Percentiles rank a stretch among this genome's conserved stretches.
Conservation (phyloP, 2,329 filamentous ascomycete genomes). For the Phyllosticta citriasiana region DNA sequence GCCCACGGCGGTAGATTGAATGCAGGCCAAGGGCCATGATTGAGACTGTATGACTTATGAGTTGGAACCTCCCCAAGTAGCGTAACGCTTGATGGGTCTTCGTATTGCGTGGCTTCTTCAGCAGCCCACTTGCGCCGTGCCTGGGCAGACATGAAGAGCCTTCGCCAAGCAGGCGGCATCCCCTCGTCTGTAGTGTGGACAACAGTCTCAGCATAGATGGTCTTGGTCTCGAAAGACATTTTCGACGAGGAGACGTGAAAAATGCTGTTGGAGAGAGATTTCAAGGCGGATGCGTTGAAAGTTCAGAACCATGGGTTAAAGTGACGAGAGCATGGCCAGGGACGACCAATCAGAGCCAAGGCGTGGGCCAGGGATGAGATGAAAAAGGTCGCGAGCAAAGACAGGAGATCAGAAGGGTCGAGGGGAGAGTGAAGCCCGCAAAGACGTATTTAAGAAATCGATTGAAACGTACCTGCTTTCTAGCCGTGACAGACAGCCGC, state of each 20-base stretch:
- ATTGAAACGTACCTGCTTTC: neutral
- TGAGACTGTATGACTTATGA: neutral
- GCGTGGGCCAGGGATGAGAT: neutral
- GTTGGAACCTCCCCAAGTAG: neutral
- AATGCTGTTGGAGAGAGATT: neutral
- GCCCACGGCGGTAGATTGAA: neutral
- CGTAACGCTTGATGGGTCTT: neutral
- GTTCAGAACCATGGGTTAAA: neutral
- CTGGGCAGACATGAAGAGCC: constrained; percentile 21
- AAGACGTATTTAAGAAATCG: neutral
- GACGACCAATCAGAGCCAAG: neutral
- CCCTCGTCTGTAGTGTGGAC: neutral
- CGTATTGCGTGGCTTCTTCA: neutral
- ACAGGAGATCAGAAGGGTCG: neutral
- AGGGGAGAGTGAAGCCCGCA: neutral
- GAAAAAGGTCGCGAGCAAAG: neutral
- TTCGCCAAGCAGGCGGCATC: constrained; percentile 16
- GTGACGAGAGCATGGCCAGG: neutral
- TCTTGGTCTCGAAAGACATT: neutral
- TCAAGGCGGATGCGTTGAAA: constrained; percentile 15
- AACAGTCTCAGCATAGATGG: neutral
- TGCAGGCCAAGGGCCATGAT: neutral
- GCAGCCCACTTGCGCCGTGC: constrained; percentile 13
- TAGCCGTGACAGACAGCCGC: neutral
- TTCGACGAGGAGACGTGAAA: neutral